Base-by-base conservation (phyloP, 2,329 filamentous ascomycete species). In the Rhynchosporium graminicola region DNA sequence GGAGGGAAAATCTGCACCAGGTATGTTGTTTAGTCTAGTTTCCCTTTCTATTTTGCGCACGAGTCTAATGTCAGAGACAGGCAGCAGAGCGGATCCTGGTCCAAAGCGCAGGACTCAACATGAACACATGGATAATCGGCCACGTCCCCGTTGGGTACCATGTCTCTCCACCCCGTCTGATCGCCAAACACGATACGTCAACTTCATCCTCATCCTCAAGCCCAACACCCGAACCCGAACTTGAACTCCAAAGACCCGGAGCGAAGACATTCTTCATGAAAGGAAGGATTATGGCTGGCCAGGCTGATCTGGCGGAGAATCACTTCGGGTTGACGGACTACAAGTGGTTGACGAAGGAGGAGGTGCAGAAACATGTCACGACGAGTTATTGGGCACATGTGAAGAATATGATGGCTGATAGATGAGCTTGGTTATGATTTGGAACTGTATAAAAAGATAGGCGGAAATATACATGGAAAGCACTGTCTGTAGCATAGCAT, bases 81-180 rank as follows among this genome's bases (percentile, higher is more conserved):
- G 88, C 91, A 50, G 92, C 94, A 43, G 85, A 92, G 74, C 85
- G 92, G 64, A 87, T 92, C 60, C 82, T 98, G 29, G 81, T 88
- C 58, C 83, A 91, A 71, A 82, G 91, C 3, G 92, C 89, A 9
- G 95, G 95, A 63, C 79, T 90, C 65, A 96, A 99, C 82, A 98
- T 99, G 93, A 98, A 98, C 80, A 97, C 92, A 60, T 99, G 95
- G 93, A 86, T 98, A 70, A 90, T 99, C 57, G 94, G 92, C 64
- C 92, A 92, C 71, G 89, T 90, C 63, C 95, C 95, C 10, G 84
- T 97, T 63, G 94, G 93, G 31, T 90, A 97, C 78, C 79, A 90
- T 72, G 81, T 90, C 68, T 79, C 79, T 65, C 79, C 85, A 66
- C 82, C 82, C 69, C 69, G 76, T 71, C 70, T 80, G 73, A 74